These are phyloP conservation scores for Platanthera zijinensis DNA, from an alignment of 106 monocot genomes.

Conservation along the genomic window DNA sequence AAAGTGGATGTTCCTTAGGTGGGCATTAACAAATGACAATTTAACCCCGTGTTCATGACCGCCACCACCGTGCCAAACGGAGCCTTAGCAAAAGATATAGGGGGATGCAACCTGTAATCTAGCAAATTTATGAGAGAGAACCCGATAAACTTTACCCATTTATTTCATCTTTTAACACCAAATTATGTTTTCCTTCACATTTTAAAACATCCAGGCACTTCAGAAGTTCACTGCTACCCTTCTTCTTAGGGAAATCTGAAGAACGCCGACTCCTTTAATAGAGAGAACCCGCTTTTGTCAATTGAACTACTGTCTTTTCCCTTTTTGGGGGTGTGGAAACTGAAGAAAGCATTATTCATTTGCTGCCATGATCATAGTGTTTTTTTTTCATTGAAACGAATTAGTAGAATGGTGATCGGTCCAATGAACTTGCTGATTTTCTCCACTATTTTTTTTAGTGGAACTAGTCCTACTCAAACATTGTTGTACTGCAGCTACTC, in stretches of 20 bases:
- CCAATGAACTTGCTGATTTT: too few relatives aligned
- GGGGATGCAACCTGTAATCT: too few relatives aligned
- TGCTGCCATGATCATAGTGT: background rate
- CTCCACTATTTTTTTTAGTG: too few relatives aligned
- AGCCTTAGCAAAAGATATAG: too few relatives aligned
- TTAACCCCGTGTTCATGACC: too few relatives aligned
- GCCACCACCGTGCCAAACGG: too few relatives aligned
- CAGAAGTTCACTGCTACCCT: conserved; percentile 39
- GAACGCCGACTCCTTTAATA: background rate
- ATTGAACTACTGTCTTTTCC: background rate
- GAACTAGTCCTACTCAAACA: too few relatives aligned
- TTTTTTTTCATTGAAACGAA: background rate
- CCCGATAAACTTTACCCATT: background rate
- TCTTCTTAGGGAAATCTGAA: conserved; percentile 28
- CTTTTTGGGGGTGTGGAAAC: background rate
- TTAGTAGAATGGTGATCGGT: too few relatives aligned
- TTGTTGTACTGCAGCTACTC: too few relatives aligned
- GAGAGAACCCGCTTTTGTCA: background rate
- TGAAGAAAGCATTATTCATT: background rate
- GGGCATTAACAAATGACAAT: too few relatives aligned
- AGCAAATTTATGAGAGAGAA: too few relatives aligned
- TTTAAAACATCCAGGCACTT: conserved; percentile 38
- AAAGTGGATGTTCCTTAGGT: too few relatives aligned
- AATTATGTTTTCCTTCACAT: conserved; percentile 21
- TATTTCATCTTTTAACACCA: background rate